Percentiles rank a stretch among this genome's conserved stretches.
These are phyloP conservation scores for Pythium chondricola DNA, from an alignment of 352 stramenopile genomes.

Conservation along the genomic window DNA sequence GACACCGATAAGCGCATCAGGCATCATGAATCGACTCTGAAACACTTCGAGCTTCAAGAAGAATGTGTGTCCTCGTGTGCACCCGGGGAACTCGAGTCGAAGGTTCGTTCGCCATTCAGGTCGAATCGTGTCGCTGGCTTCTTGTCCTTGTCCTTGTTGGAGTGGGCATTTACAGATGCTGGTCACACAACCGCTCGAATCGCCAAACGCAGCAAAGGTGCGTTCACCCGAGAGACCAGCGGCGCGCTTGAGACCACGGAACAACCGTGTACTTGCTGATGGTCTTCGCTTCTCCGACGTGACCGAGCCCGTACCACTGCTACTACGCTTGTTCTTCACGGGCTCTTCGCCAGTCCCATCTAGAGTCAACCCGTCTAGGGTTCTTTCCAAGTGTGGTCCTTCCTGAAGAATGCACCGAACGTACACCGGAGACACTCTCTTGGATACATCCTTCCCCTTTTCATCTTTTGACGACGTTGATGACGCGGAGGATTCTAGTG, in stretches of 20 bases:
- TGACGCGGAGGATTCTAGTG: constrained; percentile 21
- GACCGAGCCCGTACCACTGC: constrained; percentile 16
- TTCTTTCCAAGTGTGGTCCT: constrained; percentile 69
- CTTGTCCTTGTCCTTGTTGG: constrained; percentile 19
- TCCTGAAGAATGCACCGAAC: constrained; percentile 71
- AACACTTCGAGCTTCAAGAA: constrained; percentile 79
- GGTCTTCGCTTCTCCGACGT: constrained; percentile 25
- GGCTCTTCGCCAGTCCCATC: constrained; percentile 17
- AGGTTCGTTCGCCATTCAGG: constrained; percentile 73
- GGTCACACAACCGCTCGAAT: constrained; percentile 73
- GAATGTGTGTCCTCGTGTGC: constrained; percentile 64
- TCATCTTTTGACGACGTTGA: constrained; percentile 9
- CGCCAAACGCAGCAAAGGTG: constrained; percentile 60
- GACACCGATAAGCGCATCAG: constrained; percentile 69
- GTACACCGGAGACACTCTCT: constrained; percentile 59
- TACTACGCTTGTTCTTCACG: constrained; percentile 5
- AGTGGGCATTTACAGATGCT: constrained; percentile 53
- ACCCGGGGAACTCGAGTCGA: constrained; percentile 70
- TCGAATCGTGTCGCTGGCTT: constrained; percentile 23
- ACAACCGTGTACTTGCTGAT: constrained; percentile 59
- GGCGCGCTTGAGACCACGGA: constrained; percentile 66
- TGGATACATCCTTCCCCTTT: constrained; percentile 12
- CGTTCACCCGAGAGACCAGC: constrained; percentile 68
- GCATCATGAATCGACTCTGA: constrained; percentile 79
- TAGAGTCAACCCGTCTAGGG: constrained; percentile 48